Percentiles rank a stretch among this genome's conserved stretches.
Conservation (phyloP, 2,329 filamentous ascomycete genomes). For the Colletotrichum cuscutae region DNA sequence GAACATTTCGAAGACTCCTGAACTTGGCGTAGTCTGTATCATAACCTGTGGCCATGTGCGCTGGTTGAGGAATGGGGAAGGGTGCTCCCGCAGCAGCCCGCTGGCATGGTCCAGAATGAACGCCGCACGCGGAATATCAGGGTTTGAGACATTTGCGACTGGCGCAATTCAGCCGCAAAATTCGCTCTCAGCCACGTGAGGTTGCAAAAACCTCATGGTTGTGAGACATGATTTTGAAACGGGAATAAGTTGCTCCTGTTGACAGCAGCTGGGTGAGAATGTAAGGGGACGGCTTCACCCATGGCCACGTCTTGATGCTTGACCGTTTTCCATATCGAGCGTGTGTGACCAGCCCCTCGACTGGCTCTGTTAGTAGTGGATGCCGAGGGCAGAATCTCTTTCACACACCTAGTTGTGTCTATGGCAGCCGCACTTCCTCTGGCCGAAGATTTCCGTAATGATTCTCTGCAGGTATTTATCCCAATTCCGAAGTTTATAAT, state of each 20-base stretch:
- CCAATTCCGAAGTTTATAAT: too few species aligned
- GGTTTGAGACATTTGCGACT: background rate
- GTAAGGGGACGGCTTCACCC: background rate
- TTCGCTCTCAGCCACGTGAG: background rate
- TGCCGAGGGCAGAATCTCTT: too few species aligned
- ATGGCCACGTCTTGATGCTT: background rate
- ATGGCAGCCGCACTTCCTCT: too few species aligned
- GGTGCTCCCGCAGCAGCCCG: background rate
- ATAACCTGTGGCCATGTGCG: background rate
- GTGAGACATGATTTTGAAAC: background rate
- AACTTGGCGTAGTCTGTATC: background rate
- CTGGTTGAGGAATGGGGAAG: background rate
- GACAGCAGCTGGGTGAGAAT: background rate
- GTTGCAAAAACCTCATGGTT: background rate
- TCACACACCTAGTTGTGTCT: too few species aligned
- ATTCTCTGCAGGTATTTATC: too few species aligned
- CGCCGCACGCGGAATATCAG: background rate
- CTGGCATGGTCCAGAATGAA: background rate
- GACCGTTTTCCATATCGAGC: rapidly evolving
- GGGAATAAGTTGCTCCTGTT: background rate
- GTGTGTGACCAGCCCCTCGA: background rate
- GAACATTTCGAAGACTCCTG: background rate
- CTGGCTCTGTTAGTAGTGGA: background rate
- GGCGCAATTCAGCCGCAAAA: background rate
- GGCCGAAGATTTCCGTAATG: rapidly evolving